Conservation (phyloP, 441 rosid genomes). For the Populus hybrid region DNA sequence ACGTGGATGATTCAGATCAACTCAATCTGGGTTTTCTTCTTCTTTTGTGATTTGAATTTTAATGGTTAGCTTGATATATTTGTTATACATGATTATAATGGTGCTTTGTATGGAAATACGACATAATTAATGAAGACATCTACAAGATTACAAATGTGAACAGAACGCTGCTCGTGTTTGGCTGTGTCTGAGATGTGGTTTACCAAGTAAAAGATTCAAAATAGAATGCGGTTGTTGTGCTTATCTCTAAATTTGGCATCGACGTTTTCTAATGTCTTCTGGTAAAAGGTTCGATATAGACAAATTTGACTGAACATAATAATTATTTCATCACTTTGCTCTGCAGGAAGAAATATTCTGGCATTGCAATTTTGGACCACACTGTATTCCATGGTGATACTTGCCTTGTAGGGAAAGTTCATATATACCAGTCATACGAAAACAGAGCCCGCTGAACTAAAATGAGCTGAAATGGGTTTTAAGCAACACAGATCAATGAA, state of each 20-base stretch:
- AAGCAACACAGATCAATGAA: neutral
- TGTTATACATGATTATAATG: slow-evolving; percentile 2
- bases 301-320: slow-evolving; percentile 1
- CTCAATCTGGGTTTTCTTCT: slow-evolving; percentile 14
- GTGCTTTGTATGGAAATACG: slow-evolving; percentile 5
- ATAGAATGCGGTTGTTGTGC: neutral
- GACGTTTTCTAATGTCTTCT: neutral
- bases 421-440: neutral
- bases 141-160: neutral
- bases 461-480: neutral
- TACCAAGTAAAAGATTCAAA: neutral
- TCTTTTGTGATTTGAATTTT: slow-evolving; percentile 22
- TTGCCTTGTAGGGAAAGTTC: neutral
- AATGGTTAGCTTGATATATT: neutral
- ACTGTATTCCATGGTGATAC: neutral
- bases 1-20: slow-evolving; percentile 45
- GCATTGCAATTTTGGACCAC: too few species aligned
- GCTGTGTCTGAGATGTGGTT: neutral
- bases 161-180: neutral
- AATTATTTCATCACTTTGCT: neutral
- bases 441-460: too few species aligned
- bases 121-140: neutral
- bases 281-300: neutral
- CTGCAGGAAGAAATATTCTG: neutral
- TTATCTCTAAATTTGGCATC: neutral